phyloP scores from a whole-genome alignment of 2,329 filamentous ascomycete genomes.

The Aspergillus latus region DNA sequence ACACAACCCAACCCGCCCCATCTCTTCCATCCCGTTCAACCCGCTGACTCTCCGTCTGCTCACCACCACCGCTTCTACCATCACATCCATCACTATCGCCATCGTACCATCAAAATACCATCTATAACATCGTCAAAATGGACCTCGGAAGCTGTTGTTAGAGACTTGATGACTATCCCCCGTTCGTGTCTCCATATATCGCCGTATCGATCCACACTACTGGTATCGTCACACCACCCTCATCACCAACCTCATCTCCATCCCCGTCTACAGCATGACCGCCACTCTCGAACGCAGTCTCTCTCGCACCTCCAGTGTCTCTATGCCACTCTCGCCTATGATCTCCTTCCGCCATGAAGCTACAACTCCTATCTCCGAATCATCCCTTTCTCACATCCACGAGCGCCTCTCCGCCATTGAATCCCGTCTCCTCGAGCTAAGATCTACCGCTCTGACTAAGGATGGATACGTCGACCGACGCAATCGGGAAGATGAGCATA shows the following conservation, averaged over 20 bases:
- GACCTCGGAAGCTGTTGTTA: slow-evolving; percentile 7
- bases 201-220: neutral
- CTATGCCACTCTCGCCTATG: slow-evolving; percentile 36
- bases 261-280: slow-evolving; percentile 29
- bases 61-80: slow-evolving; percentile 12
- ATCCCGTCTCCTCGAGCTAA: slow-evolving; percentile 39
- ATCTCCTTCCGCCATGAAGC: slow-evolving; percentile 36
- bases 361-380: slow-evolving; percentile 38
- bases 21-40: neutral
- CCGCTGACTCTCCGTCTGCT: slow-evolving; percentile 1
- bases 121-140: slow-evolving; percentile 19
- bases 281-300: slow-evolving; percentile 38
- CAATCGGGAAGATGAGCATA: slow-evolving; percentile 41
- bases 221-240: slow-evolving; percentile 1
- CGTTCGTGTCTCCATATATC: neutral
- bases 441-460: slow-evolving; percentile 39
- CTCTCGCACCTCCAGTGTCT: slow-evolving; percentile 40
- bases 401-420: slow-evolving; percentile 42
- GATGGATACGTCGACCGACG: slow-evolving; percentile 41
- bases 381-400: slow-evolving; percentile 37
- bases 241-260: neutral
- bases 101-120: slow-evolving; percentile 8
- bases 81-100: slow-evolving; percentile 1
- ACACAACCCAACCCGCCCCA: neutral
- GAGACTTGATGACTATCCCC: slow-evolving; percentile 7